Percentiles rank a stretch among this genome's conserved stretches.
phyloP scores from a whole-genome alignment of 768 basidiomycete genomes.

The Jaapia argillacea region DNA sequence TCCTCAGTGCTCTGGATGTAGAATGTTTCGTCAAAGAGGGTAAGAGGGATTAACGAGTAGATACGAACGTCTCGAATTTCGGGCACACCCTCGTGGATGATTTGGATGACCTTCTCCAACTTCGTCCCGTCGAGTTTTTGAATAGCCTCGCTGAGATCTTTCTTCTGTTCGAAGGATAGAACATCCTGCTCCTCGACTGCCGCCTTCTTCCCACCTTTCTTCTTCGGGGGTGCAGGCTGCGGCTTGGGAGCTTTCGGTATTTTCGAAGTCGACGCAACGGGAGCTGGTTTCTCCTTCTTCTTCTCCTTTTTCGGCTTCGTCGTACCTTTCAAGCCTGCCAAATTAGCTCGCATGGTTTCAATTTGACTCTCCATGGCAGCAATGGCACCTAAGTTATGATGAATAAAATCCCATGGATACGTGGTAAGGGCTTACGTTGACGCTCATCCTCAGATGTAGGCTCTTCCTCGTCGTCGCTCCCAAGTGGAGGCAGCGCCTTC shows the following conservation, averaged over 20 bases:
- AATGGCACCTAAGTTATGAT: slow-evolving; percentile 52
- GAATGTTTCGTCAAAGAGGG: slow-evolving; percentile 8
- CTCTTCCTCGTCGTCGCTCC: slow-evolving; percentile 44
- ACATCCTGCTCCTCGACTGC: slow-evolving; percentile 65
- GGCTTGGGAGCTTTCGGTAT: slow-evolving; percentile 19
- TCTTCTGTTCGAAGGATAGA: slow-evolving; percentile 94
- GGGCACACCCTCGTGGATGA: slow-evolving; percentile 91
- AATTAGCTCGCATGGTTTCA: slow-evolving; percentile 61
- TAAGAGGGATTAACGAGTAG: slow-evolving; percentile 6
- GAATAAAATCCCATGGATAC: no score
- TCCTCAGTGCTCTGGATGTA: slow-evolving; percentile 79
- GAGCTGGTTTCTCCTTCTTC: slow-evolving; percentile 28
- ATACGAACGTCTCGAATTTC: slow-evolving; percentile 83
- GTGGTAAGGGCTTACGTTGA: slow-evolving; percentile 39
- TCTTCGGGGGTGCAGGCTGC: slow-evolving; percentile 41
- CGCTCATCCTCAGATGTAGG: slow-evolving; percentile 61
- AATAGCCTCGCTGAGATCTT: slow-evolving; percentile 94
- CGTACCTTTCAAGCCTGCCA: slow-evolving; percentile 50
- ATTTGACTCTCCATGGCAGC: slow-evolving; percentile 76
- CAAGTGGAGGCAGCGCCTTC: slow-evolving; percentile 62
- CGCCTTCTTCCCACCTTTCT: slow-evolving; percentile 54
- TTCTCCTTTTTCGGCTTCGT: slow-evolving; percentile 65
- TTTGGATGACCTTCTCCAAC: slow-evolving; percentile 85
- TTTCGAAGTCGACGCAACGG: slow-evolving; percentile 60
- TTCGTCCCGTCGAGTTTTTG: slow-evolving; percentile 72